A percentile compares a stretch with the other conserved stretches of the same genome.
phyloP scores from a whole-genome alignment of 345 rosid species.

The Eucalyptus pumila region DNA sequence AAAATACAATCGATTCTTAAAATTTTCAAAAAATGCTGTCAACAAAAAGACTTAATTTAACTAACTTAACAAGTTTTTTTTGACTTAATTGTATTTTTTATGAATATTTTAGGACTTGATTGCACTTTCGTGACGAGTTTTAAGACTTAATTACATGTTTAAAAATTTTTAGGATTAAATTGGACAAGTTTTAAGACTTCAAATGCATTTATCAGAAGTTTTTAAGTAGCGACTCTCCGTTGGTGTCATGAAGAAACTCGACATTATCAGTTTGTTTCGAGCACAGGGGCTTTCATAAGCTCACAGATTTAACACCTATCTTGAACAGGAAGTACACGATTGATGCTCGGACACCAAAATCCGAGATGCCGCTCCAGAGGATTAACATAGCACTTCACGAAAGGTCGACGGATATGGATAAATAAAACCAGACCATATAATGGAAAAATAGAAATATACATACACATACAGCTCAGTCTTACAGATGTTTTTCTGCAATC shows the following conservation, averaged over 20 bases:
- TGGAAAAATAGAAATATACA: not conserved
- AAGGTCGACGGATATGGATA: not conserved
- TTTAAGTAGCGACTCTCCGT: not conserved
- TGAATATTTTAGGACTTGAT: accelerated
- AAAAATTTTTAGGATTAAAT: accelerated
- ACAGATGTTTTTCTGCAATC: not conserved
- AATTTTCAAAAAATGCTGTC: accelerated
- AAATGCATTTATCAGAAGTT: not conserved
- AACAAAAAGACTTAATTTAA: accelerated
- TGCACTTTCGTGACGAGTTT: accelerated
- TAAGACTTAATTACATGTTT: accelerated
- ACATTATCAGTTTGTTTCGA: not conserved
- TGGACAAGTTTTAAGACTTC: no score
- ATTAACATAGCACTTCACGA: not conserved
- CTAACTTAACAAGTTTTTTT: no score
- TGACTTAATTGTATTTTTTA: no score
- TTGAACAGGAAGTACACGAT: not conserved
- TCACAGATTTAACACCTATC: not conserved
- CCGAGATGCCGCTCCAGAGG: not conserved
- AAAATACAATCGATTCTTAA: accelerated
- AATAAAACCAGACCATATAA: not conserved
- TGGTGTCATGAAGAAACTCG: not conserved
- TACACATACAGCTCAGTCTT: not conserved
- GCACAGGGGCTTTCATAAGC: not conserved
- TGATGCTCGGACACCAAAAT: not conserved